A percentile compares a stretch with the other conserved stretches of the same genome.
Conservation (phyloP, 2,329 filamentous ascomycete genomes). For the Penicillium sp. region DNA sequence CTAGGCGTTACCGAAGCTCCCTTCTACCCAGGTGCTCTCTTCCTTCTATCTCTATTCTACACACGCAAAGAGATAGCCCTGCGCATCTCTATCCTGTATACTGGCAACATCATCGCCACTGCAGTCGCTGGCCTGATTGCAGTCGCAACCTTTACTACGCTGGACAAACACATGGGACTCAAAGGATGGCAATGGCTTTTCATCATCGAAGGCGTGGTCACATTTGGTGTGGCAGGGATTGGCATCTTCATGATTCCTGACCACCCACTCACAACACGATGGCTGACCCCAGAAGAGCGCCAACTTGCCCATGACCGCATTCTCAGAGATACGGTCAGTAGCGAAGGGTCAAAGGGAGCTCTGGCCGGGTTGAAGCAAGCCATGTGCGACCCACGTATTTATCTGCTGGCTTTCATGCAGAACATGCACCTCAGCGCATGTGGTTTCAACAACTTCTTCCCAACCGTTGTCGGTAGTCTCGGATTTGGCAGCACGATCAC, state of each 20-base stretch:
- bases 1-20: slow-evolving; percentile 51
- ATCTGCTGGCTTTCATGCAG: no score
- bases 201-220: slow-evolving; percentile 44
- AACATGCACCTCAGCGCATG: no score
- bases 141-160: slow-evolving; percentile 50
- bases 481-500: no score
- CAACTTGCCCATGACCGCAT: slow-evolving; percentile 46
- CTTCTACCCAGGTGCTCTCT: slow-evolving; percentile 56
- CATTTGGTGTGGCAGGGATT: slow-evolving; percentile 19
- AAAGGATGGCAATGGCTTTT: slow-evolving; percentile 50
- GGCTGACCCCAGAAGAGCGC: slow-evolving; percentile 37
- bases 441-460: no score
- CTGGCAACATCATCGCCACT: slow-evolving; percentile 42
- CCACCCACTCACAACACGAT: slow-evolving; percentile 38
- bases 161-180: slow-evolving; percentile 34
- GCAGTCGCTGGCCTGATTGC: slow-evolving; percentile 44
- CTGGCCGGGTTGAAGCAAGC: no score
- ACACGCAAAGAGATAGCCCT: slow-evolving; percentile 43
- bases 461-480: no score
- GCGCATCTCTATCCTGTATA: slow-evolving; percentile 48
- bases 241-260: slow-evolving; percentile 39
- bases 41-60: slow-evolving; percentile 54
- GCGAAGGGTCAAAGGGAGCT: no score
- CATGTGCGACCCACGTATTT: no score
- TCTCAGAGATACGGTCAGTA: slow-evolving; percentile 42